Conservation (phyloP, 2,329 filamentous ascomycete species). For the Penicillium sp. region DNA sequence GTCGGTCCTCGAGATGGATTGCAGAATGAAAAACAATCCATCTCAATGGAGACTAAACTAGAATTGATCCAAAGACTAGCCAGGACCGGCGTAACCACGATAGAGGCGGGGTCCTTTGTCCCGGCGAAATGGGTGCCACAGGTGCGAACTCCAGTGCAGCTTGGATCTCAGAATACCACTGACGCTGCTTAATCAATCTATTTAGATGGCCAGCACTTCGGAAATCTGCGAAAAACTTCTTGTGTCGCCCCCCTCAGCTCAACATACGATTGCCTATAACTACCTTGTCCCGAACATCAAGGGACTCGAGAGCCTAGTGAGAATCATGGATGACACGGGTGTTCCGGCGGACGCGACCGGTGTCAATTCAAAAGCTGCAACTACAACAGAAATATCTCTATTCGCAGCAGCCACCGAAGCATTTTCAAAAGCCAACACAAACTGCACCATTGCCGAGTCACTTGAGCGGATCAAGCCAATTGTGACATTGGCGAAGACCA, state of each 20-base stretch:
- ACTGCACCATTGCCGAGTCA: conserved; percentile 63
- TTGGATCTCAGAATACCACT: neutral
- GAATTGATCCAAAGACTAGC: conserved; percentile 50
- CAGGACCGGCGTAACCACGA: conserved; percentile 50
- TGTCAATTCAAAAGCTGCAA: conserved; percentile 29
- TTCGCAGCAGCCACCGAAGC: conserved; percentile 66
- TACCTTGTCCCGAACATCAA: conserved; percentile 65
- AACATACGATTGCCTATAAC: conserved; percentile 60
- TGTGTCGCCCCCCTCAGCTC: conserved; percentile 49
- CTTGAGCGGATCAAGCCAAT: conserved; percentile 60
- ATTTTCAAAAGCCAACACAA: conserved; percentile 66
- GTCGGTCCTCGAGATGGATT: conserved; percentile 55
- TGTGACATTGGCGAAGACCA: conserved; percentile 55
- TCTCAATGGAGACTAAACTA: conserved; percentile 50
- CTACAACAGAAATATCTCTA: conserved; percentile 58
- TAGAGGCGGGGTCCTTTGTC: conserved; percentile 56
- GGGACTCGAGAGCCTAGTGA: conserved; percentile 61
- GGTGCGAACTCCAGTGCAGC: conserved; percentile 32
- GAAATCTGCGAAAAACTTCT: conserved; percentile 59
- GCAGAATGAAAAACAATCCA: conserved; percentile 53
- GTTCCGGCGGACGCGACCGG: conserved; percentile 31
- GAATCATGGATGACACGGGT: conserved; percentile 48
- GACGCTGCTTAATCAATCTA: neutral
- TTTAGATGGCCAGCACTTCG: conserved; percentile 64
- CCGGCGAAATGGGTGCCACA: conserved; percentile 57